phyloP scores from a whole-genome alignment of 352 stramenopile species.

The Phytophthora hybrid region DNA sequence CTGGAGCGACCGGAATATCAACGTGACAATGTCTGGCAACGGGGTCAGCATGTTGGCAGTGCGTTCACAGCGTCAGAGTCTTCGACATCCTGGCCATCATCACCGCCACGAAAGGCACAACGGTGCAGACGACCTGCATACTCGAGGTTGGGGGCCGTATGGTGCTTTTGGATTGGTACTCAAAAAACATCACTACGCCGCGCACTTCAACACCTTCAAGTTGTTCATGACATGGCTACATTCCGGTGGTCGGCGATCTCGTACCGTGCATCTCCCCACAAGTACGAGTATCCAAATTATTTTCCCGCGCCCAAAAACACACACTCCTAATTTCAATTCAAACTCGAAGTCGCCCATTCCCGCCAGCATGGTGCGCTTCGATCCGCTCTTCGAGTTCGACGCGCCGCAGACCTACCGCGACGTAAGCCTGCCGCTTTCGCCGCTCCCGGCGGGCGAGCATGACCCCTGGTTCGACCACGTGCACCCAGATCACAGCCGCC shows the following conservation, averaged over 20 bases:
- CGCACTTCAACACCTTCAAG: no score
- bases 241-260: no score
- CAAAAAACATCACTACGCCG: no score
- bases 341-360: neutral
- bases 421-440: constrained; percentile 44
- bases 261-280: neutral
- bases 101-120: no score
- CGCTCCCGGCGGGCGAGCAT: constrained; percentile 30
- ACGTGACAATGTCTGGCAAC: no score
- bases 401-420: constrained; percentile 65
- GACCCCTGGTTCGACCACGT: constrained; percentile 75
- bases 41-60: neutral
- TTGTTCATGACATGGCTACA: no score
- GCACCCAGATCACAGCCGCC: constrained; percentile 62
- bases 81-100: neutral
- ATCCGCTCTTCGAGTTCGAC: constrained; percentile 83
- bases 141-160: no score
- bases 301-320: neutral
- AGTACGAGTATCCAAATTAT: neutral
- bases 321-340: constrained; percentile 9
- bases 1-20: neutral
- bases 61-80: neutral
- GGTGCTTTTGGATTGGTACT: no score
- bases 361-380: constrained; percentile 37
- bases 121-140: no score